These are phyloP conservation scores for Prunus persica DNA, from an alignment of 306 rosid genomes.

Conservation along the genomic window Prunus_persica_NCBIv2 NC_034009.1:2964501-2965000, in stretches of 20 bases:
- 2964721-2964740: neutral
- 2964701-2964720: constrained; percentile 1
- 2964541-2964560: neutral
- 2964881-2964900: constrained; percentile 5
- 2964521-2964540: neutral
- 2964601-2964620: neutral
- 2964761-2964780: neutral
- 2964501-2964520: neutral
- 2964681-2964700: neutral
- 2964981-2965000: constrained; percentile 6
- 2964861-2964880: neutral
- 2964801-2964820: constrained; percentile 5
- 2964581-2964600: neutral
- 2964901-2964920: neutral
- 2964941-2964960: constrained; percentile 1
- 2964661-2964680: neutral
- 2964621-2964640: constrained; percentile 11
- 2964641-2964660: neutral
- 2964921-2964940: neutral
- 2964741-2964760: neutral
- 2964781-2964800: neutral
- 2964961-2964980: neutral
- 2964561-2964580: neutral
- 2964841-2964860: constrained; percentile 7
- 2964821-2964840: constrained; percentile 6